Percentiles rank a stretch among this genome's conserved stretches.
phyloP scores from a whole-genome alignment of 345 rosid genomes.

The Microcos paniculata region DNA sequence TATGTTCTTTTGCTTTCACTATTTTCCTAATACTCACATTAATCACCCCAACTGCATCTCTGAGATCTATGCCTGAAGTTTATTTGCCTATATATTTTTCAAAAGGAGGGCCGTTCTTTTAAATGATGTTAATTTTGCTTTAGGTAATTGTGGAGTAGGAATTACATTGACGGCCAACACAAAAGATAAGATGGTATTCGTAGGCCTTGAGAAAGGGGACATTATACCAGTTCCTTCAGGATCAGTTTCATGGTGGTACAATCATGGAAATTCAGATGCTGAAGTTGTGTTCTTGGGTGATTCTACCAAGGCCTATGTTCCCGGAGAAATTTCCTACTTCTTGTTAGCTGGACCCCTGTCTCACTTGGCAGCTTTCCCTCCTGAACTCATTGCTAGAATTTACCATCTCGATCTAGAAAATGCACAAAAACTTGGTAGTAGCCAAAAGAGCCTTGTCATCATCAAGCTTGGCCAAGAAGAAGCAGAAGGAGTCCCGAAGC shows the following conservation, averaged over 20 bases:
- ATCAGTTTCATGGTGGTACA: constrained; percentile 36
- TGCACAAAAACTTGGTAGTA: constrained; percentile 15
- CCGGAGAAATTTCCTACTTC: constrained; percentile 36
- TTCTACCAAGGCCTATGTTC: constrained; percentile 17
- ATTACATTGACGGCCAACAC: constrained; percentile 12
- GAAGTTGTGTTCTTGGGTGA: constrained; percentile 28
- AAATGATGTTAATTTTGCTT: neutral
- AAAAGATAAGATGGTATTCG: constrained; percentile 9
- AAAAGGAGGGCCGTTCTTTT: too few species aligned
- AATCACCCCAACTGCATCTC: too few species aligned
- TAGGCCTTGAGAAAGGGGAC: constrained; percentile 28
- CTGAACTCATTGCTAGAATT: constrained; percentile 16
- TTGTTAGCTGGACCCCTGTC: constrained; percentile 13
- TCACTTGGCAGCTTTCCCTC: constrained; percentile 23
- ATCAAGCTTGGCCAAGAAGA: constrained; percentile 20
- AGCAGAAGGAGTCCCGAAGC: constrained; percentile 2
- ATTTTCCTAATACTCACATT: too few species aligned
- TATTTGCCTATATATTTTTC: too few species aligned
- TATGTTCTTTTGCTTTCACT: too few species aligned
- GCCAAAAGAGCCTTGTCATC: constrained; percentile 17
- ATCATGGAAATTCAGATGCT: constrained; percentile 20
- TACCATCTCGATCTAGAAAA: neutral
- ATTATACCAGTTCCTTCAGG: constrained; percentile 26
- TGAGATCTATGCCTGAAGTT: too few species aligned
- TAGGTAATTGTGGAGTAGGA: constrained; percentile 29